These are phyloP conservation scores for Zhuliangozyma parablackwelliae DNA, from an alignment of 1,139 yeast species.

Conservation along the genomic window DNA sequence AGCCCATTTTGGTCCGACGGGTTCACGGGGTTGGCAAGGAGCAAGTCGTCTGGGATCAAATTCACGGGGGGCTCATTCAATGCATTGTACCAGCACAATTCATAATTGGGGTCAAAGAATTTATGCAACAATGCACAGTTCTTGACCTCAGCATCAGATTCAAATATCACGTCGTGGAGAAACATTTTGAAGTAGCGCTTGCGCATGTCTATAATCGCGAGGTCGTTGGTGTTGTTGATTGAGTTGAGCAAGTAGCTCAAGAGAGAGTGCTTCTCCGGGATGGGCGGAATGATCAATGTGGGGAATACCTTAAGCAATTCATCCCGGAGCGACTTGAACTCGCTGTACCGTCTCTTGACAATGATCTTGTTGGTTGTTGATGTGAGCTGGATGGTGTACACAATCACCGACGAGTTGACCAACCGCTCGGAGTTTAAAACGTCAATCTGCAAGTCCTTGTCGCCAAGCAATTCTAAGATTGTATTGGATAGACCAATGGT, in stretches of 20 bases:
- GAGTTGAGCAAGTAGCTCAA: slow-evolving; percentile 39
- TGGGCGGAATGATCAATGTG: slow-evolving; percentile 50
- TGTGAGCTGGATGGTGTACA: slow-evolving; percentile 34
- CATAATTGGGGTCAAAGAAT: slow-evolving; percentile 47
- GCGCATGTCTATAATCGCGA: slow-evolving; percentile 38
- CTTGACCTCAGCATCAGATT: slow-evolving; percentile 20
- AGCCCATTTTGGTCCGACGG: slow-evolving; percentile 46
- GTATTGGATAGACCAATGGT: slow-evolving; percentile 38
- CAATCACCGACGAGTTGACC: slow-evolving; percentile 37
- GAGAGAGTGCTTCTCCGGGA: slow-evolving; percentile 56
- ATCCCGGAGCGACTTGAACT: slow-evolving; percentile 49
- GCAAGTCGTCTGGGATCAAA: slow-evolving; percentile 34
- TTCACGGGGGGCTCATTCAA: slow-evolving; percentile 44
- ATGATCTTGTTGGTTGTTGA: slow-evolving; percentile 18
- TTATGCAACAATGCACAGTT: slow-evolving; percentile 35
- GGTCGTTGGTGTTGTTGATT: slow-evolving; percentile 34
- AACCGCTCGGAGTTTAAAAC: slow-evolving; percentile 35
- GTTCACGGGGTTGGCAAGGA: slow-evolving; percentile 42
- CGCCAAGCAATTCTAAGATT: slow-evolving; percentile 26
- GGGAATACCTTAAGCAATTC: slow-evolving; percentile 44
- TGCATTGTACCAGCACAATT: slow-evolving; percentile 45
- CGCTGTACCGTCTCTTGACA: slow-evolving; percentile 51
- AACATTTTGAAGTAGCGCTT: slow-evolving; percentile 37
- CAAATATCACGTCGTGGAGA: slow-evolving; percentile 32
- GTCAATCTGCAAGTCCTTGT: slow-evolving; percentile 25